A percentile compares a stretch with the other conserved stretches of the same genome.
Conservation (phyloP, 2,329 filamentous ascomycete genomes). For the Arthrobotrys musiformis region DNA sequence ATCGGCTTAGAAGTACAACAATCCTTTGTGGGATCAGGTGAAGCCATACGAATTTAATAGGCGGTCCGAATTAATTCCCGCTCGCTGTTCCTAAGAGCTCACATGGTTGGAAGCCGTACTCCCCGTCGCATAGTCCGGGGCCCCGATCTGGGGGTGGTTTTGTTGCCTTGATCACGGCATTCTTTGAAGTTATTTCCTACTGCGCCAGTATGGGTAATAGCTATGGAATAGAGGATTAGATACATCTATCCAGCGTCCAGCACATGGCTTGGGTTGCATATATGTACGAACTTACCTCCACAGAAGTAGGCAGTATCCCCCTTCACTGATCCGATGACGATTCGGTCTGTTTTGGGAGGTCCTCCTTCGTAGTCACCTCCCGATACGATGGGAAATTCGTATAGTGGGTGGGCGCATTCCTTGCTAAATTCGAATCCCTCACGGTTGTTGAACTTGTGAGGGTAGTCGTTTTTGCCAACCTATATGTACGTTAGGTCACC, state of each 20-base stretch:
- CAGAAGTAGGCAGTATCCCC: conserved; percentile 54
- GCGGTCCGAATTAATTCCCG: background rate
- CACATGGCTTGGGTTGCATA: background rate
- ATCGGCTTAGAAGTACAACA: too few relatives aligned
- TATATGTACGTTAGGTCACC: conserved; percentile 16
- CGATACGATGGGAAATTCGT: conserved; percentile 65
- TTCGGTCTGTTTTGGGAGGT: conserved; percentile 55
- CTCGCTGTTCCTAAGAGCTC: background rate
- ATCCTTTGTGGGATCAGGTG: too few relatives aligned
- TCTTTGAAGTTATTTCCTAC: conserved; percentile 40
- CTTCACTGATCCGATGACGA: conserved; percentile 56
- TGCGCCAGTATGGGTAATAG: conserved; percentile 35
- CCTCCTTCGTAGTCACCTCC: conserved; percentile 63
- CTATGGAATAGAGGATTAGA: background rate
- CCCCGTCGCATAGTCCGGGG: conserved; percentile 38
- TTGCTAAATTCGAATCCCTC: conserved; percentile 65
- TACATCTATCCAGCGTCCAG: background rate
- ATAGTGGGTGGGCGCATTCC: conserved; percentile 62
- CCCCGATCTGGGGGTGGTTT: background rate
- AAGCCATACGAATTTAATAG: too few relatives aligned
- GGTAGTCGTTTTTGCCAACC: conserved; percentile 62
- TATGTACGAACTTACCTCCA: conserved; percentile 52
- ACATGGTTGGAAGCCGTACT: conserved; percentile 27
- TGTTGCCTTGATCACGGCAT: conserved; percentile 42
- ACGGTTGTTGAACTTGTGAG: conserved; percentile 65